Evolutionary conservation across 768 basidiomycete species (phyloP), one percentile per base, ranked within the genome.

Genomic region (Chalciporus piperatus): DNA sequence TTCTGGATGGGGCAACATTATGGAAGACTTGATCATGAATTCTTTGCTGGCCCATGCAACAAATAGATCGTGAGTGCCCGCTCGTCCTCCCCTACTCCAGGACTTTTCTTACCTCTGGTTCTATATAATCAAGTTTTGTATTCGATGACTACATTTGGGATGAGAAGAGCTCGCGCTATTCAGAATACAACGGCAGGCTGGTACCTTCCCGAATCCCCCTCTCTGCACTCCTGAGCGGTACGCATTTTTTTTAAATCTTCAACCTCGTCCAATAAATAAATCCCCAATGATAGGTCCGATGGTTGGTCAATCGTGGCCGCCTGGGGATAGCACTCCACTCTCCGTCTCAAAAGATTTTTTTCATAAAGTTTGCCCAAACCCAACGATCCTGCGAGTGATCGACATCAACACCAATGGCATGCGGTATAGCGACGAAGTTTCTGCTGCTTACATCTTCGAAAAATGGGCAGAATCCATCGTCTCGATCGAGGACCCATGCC

Each of bases 121-220:
- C 30, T 12, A 9, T 30, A 10, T 30, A 5, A 30, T 9, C 12
- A 55, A 75, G 76, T 7, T 72, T 70, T 32, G 76, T 77, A 11
- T 76, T 77, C 49, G 65, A 74, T 40, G 71, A 78, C 51, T 77
- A 75, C 50, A 60, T 70, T 19, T 77, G 75, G 76, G 70, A 70
- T 10, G 47, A 58, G 12, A 58, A 71, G 35, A 59, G 68, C 3
- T 65, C 69, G 19, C 60, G 59, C 6, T 77, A 72, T 56, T 63
- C 74, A 6, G 62, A 66, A 13, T 76, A 64, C 50, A 65, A 71
- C 44, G 71, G 67, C 12, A 68, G 70, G 23, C 48, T 58, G 11
- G 71, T 73, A 14, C 74, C 76, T 30, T 72, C 74, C 0, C 69
- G 66, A 8, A 70, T 72, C 27, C 77, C 76, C 3, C 55, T 78